phyloP scores from a whole-genome alignment of 148 eudicot genomes.

The Amaranthus hypochondriacus region DNA sequence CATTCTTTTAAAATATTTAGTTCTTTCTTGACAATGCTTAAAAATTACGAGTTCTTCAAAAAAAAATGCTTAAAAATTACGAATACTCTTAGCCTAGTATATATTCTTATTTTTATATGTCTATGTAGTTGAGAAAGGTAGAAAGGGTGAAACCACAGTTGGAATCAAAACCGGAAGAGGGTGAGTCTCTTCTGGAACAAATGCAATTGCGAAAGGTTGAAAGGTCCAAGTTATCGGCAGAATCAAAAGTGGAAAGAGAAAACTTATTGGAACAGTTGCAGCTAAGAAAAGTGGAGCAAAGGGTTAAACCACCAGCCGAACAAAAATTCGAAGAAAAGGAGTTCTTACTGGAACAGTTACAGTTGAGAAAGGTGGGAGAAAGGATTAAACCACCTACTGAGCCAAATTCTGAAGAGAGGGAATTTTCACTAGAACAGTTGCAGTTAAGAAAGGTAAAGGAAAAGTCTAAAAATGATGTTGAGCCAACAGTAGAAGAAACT shows the following conservation, averaged over 20 bases:
- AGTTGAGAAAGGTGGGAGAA: conserved; percentile 55
- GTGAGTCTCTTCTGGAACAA: conserved; percentile 49
- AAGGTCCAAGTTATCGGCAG: conserved; percentile 41
- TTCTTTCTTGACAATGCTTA: not conserved
- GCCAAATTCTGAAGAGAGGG: conserved; percentile 37
- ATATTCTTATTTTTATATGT: not conserved
- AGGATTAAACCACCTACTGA: conserved; percentile 36
- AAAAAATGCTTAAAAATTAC: not conserved
- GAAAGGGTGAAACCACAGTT: conserved; percentile 41
- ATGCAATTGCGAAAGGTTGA: conserved; percentile 61
- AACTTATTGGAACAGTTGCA: conserved; percentile 46
- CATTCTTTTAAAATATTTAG: not conserved
- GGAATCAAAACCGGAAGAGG: conserved; percentile 49
- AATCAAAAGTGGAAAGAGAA: conserved; percentile 57
- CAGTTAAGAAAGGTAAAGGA: conserved; percentile 51
- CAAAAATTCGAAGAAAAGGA: conserved; percentile 55
- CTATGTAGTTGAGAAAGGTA: conserved; percentile 45
- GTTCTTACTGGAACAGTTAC: conserved; percentile 41
- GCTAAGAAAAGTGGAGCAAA: conserved; percentile 57
- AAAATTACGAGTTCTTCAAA: no score
- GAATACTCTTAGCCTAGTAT: not conserved
- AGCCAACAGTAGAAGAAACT: conserved; percentile 54
- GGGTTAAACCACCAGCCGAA: conserved; percentile 37
- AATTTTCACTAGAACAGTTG: conserved; percentile 23
- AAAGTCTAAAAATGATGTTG: conserved; percentile 37